Evolutionary conservation across 2,329 filamentous ascomycete genomes (phyloP).

Genomic region (Fusarium redolens): DNA sequence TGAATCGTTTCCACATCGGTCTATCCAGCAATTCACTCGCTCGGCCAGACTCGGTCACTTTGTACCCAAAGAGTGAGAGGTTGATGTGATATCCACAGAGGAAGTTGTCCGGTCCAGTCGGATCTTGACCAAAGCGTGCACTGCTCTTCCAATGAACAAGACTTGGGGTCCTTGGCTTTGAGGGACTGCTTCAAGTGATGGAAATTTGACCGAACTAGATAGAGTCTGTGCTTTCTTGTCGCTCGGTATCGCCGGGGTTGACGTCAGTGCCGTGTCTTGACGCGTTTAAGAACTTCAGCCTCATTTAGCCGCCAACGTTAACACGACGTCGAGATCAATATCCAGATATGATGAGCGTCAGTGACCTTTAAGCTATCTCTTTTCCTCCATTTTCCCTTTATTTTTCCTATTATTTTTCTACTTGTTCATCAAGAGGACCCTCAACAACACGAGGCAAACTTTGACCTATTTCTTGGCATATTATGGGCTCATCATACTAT

Average conservation of each 20-base stretch:
- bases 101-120: constrained; percentile 26
- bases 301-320: constrained; percentile 27
- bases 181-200: background rate
- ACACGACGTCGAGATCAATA: background rate
- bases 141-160: background rate
- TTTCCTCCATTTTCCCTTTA: fast-evolving
- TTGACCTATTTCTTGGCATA: constrained; percentile 10
- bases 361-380: background rate
- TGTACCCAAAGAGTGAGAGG: background rate
- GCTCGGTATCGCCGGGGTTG: constrained; percentile 30
- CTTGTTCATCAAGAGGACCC: background rate
- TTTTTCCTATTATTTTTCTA: background rate
- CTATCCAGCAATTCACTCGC: background rate
- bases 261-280: constrained; percentile 17
- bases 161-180: constrained; percentile 7
- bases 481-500: constrained; percentile 21
- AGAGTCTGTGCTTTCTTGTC: constrained; percentile 18
- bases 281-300: constrained; percentile 11
- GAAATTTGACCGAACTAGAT: constrained; percentile 22
- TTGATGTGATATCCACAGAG: background rate
- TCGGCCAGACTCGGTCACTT: constrained; percentile 11
- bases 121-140: background rate
- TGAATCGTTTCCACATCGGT: constrained; percentile 6
- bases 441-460: background rate
- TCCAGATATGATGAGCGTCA: background rate